A percentile compares a stretch with the other conserved stretches of the same genome.
Evolutionary conservation across 352 stramenopile genomes (phyloP).

Genomic region (Discostella stelligera): DNA sequence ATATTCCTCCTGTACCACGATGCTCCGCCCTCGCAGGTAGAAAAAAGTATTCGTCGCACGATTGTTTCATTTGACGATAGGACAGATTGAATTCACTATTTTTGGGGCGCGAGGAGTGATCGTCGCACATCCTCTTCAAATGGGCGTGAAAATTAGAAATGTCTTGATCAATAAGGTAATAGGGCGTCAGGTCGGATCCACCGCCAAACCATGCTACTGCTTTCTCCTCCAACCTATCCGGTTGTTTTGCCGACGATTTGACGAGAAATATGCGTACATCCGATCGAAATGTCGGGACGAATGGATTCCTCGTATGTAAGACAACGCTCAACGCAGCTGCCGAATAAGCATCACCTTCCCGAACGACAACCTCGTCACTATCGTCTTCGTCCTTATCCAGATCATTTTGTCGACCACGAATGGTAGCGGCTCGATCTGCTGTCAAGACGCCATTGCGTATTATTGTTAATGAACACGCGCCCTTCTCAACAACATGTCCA

Average conservation of each 20-base stretch:
- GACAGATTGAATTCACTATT: conserved; percentile 71
- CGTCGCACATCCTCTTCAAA: conserved; percentile 86
- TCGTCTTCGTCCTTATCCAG: conserved; percentile 13
- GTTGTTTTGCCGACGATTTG: conserved; percentile 9
- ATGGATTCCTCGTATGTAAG: conserved; percentile 69
- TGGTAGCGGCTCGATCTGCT: conserved; percentile 69
- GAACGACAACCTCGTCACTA: conserved; percentile 36
- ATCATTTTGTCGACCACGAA: conserved; percentile 55
- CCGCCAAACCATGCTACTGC: conserved; percentile 92
- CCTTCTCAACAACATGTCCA: conserved; percentile 95
- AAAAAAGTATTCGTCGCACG: conserved; percentile 97
- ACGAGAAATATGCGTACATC: conserved; percentile 96
- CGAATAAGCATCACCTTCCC: conserved; percentile 70
- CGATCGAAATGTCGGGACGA: conserved; percentile 90
- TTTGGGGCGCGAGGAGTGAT: conserved; percentile 49
- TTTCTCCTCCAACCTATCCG: conserved; percentile 19
- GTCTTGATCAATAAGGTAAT: conserved; percentile 91
- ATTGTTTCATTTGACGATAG: conserved; percentile 90
- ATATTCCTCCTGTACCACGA: conserved; percentile 93
- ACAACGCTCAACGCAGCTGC: conserved; percentile 81
- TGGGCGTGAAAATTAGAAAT: conserved; percentile 90
- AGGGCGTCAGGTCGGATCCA: conserved; percentile 91
- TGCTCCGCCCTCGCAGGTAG: conserved; percentile 91
- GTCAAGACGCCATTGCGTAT: conserved; percentile 90
- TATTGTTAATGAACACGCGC: conserved; percentile 89